phyloP scores from a whole-genome alignment of 2,329 filamentous ascomycete genomes.

The Monilinia polystroma region DNA sequence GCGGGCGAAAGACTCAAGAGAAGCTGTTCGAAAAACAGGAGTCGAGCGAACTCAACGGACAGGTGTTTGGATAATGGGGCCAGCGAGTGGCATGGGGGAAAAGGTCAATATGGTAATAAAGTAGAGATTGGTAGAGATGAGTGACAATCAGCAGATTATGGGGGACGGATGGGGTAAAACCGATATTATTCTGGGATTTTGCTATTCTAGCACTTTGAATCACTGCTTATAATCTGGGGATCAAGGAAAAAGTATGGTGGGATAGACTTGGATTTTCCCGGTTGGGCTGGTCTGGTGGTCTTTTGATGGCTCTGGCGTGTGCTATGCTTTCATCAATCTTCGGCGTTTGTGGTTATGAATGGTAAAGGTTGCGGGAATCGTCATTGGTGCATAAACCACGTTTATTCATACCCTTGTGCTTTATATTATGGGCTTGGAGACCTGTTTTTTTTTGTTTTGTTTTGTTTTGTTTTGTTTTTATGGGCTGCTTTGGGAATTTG shows the following conservation, averaged over 20 bases:
- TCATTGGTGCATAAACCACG: too few species aligned
- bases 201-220: too few species aligned
- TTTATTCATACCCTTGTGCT: too few species aligned
- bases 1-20: neutral
- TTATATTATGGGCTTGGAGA: too few species aligned
- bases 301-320: neutral
- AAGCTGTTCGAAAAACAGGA: neutral
- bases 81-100: neutral
- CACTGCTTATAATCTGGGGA: neutral
- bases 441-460: too few species aligned
- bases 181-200: neutral
- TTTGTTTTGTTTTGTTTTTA: too few species aligned
- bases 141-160: neutral
- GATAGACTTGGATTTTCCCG: too few species aligned
- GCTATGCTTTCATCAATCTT: too few species aligned
- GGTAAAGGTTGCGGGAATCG: too few species aligned
- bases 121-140: constrained; percentile 14
- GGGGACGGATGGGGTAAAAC: neutral
- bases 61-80: neutral
- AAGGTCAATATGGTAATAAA: neutral
- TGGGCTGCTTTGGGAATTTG: too few species aligned
- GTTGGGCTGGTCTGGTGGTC: too few species aligned
- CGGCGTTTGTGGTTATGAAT: neutral
- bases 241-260: neutral
- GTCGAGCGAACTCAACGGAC: neutral